Evolutionary conservation across 441 rosid genomes (phyloP).

Genomic region (Cnidoscolus chayamansa): DNA sequence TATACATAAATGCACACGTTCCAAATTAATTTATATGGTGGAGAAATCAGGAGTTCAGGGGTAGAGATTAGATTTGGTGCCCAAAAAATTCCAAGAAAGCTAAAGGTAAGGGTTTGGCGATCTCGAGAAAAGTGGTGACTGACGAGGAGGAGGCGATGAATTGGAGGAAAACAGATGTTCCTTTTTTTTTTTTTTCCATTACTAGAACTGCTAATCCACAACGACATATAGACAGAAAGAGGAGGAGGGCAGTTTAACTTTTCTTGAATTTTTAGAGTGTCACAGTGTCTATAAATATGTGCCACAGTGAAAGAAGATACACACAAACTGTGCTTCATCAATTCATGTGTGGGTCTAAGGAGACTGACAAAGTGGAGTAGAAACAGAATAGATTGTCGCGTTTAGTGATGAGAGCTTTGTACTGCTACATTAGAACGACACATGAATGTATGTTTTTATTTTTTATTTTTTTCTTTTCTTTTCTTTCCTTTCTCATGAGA

Average conservation of each 20-base stretch:
- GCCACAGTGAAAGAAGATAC: conserved; percentile 14
- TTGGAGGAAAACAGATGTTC: conserved; percentile 33
- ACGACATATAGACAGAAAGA: background rate
- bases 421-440: conserved; percentile 28
- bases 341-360: conserved; percentile 3
- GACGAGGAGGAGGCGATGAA: conserved; percentile 34
- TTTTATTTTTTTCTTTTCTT: too few species aligned
- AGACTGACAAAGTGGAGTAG: conserved; percentile 35
- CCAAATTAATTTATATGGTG: background rate
- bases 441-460: conserved; percentile 7
- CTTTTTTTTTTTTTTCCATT: background rate
- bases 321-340: background rate
- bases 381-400: conserved; percentile 25
- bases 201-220: conserved; percentile 17
- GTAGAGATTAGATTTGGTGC: conserved; percentile 16
- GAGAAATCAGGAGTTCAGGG: conserved; percentile 16
- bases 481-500: too few species aligned
- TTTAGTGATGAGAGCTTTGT: conserved; percentile 31
- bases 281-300: background rate
- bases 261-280: background rate
- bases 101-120: conserved; percentile 30
- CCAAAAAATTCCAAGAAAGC: conserved; percentile 29
- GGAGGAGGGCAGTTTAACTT: conserved; percentile 11
- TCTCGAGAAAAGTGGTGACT: conserved; percentile 28
- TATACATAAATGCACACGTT: too few species aligned